Conservation (phyloP, 345 rosid genomes). For the Tarenaya hassleriana region DNA sequence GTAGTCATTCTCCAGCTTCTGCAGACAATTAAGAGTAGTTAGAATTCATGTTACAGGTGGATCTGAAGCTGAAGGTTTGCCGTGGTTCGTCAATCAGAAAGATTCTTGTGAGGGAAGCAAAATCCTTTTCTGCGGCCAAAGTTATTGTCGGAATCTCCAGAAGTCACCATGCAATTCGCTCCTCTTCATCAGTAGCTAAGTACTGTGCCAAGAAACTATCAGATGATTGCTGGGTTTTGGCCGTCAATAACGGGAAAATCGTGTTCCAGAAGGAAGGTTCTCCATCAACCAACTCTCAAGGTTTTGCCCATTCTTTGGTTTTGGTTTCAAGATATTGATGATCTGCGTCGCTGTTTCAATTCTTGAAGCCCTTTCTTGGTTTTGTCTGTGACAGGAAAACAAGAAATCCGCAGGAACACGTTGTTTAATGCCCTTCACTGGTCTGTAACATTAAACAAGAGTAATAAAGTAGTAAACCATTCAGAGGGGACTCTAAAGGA, state of each 20-base stretch:
- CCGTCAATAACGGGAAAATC: constrained; percentile 71
- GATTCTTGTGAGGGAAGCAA: constrained; percentile 69
- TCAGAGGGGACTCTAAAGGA: constrained; percentile 19
- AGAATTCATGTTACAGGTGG: constrained; percentile 45
- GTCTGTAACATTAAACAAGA: constrained; percentile 39
- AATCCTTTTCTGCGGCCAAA: constrained; percentile 45
- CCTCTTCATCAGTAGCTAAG: constrained; percentile 72
- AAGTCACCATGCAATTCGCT: constrained; percentile 40
- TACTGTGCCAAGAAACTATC: constrained; percentile 74
- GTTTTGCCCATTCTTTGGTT: constrained; percentile 23
- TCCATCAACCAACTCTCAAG: constrained; percentile 34
- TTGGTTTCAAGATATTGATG: constrained; percentile 2
- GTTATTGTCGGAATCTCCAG: constrained; percentile 60
- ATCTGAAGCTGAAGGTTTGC: constrained; percentile 77
- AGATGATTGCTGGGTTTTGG: constrained; percentile 51
- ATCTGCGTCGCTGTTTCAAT: not conserved
- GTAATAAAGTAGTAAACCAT: constrained; percentile 36
- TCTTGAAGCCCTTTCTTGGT: constrained; percentile 2
- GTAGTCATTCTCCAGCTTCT: not conserved
- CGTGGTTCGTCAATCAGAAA: constrained; percentile 60
- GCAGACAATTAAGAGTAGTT: constrained; percentile 1
- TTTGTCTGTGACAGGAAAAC: constrained; percentile 37
- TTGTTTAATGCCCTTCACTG: constrained; percentile 50
- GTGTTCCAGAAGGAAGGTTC: constrained; percentile 58
- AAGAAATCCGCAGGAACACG: constrained; percentile 34